phyloP scores from a whole-genome alignment of 2,329 filamentous ascomycete species.

The Bertia moriformis region DNA sequence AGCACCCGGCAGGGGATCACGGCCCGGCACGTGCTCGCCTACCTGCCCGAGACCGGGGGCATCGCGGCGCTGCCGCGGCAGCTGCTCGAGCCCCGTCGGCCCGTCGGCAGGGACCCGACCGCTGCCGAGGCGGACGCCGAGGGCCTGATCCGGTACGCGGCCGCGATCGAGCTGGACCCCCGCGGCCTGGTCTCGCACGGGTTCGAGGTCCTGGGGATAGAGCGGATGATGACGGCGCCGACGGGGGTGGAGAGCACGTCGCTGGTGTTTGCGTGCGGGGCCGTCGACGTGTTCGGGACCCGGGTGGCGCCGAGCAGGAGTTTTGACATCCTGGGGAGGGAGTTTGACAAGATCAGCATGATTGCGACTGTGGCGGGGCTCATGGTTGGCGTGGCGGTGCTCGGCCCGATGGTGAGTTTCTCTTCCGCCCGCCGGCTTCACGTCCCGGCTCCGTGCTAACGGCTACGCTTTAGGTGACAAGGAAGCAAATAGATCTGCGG shows the following conservation, averaged over 20 bases:
- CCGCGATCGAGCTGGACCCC: conserved; percentile 70
- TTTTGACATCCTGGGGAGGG: conserved; percentile 85
- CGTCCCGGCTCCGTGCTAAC: conserved; percentile 8
- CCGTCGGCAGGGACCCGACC: conserved; percentile 71
- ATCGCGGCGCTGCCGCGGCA: conserved; percentile 68
- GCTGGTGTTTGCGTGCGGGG: conserved; percentile 74
- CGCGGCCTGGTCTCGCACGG: conserved; percentile 68
- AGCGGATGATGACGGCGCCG: conserved; percentile 58
- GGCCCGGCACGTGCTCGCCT: conserved; percentile 66
- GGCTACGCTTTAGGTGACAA: conserved; percentile 19
- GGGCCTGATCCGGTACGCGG: conserved; percentile 62
- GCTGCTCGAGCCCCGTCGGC: conserved; percentile 72
- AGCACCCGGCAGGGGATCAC: conserved; percentile 87
- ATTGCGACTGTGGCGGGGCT: conserved; percentile 72
- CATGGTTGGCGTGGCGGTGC: conserved; percentile 57
- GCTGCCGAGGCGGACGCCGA: conserved; percentile 64
- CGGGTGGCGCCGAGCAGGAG: conserved; percentile 72
- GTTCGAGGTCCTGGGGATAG: conserved; percentile 65
- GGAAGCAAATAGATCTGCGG: conserved; percentile 4
- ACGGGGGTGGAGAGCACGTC: conserved; percentile 84
- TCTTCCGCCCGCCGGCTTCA: neutral
- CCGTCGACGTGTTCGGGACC: conserved; percentile 78
- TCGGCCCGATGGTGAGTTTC: conserved; percentile 70
- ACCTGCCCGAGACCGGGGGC: conserved; percentile 57
- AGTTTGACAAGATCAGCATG: conserved; percentile 82